Evolutionary conservation across 148 eudicot species (phyloP), one percentile per base, ranked within the genome.

Genomic region (Rhododendron mucronatum): DNA sequence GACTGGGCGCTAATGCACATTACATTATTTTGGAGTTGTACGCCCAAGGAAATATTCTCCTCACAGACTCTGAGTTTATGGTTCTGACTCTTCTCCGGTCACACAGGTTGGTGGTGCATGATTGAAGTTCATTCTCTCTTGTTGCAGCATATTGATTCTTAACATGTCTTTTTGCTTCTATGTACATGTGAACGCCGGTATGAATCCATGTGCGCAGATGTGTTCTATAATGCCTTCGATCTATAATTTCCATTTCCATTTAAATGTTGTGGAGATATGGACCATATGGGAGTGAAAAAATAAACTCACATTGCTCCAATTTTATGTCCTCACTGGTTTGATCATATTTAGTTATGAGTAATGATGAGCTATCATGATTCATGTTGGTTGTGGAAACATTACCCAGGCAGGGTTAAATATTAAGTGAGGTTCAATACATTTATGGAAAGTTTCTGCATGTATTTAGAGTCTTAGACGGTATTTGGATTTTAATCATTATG

Each of bases 1-100:
- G 99, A 57, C 90, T 95, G 88, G 98, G 96, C 78, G 92, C 88
- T 80, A 92, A 93, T 90, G 98, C 99, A 13, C 94, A 95, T 83
- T 97, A 93, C 90, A 90, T 97, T 47, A 94, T 97, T 84, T 89
- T 97, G 95, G 99, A 97, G 92, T 88, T 97, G 39, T 97, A 95
- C 87, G 98, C 99, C 85, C 99, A 97, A 91, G 99, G 99, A 83
- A 97, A 97, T 82, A 93, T 97, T 85, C 81, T 97, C 85, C 98
- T 97, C 86, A 93, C 98, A 1, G 99, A 97, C 85, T 87, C 94
- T 35, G 98, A 95, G 74, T 94, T 86, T 91, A 95, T 89, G 67
- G 99, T 95, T 85, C 77, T 97, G 91, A 97, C 99, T 82, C 97
- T 97, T 86, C 98, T 97, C 35, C 95, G 99, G 74, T 97, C 99